phyloP scores from a whole-genome alignment of 169 alveolate genomes.

The Plasmodium gonderi region DNA sequence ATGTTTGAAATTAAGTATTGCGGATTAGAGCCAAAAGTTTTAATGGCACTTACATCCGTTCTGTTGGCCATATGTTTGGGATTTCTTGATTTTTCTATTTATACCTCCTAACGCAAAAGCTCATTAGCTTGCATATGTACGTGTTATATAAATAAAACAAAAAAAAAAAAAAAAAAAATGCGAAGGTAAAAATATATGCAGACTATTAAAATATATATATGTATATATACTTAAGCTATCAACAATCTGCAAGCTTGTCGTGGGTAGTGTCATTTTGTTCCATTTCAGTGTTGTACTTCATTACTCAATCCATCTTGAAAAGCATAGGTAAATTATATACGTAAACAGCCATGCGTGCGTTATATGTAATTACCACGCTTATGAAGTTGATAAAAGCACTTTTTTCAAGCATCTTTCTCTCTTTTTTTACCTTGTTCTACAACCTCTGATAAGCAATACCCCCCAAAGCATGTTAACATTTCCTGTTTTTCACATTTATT shows the following conservation, averaged over 20 bases:
- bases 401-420: not conserved
- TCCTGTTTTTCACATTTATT: not conserved
- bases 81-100: not conserved
- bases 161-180: not conserved
- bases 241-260: too few relatives aligned
- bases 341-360: too few relatives aligned
- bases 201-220: too few relatives aligned
- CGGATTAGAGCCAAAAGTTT: slow-evolving; percentile 90
- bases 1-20: slow-evolving; percentile 89
- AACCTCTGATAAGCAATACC: not conserved
- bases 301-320: too few relatives aligned
- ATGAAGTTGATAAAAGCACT: not conserved
- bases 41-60: slow-evolving; percentile 88
- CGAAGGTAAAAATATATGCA: not conserved
- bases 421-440: not conserved
- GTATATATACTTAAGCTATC: too few relatives aligned
- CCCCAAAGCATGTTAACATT: not conserved
- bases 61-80: slow-evolving; percentile 88
- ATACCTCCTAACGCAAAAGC: not conserved
- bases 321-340: too few relatives aligned
- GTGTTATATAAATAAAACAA: not conserved
- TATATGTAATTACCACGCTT: not conserved
- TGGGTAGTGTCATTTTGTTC: too few relatives aligned
- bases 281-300: too few relatives aligned
- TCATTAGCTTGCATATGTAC: not conserved